These are phyloP conservation scores for Linum trigynum DNA, from an alignment of 345 rosid species.

Conservation along the genomic window DNA sequence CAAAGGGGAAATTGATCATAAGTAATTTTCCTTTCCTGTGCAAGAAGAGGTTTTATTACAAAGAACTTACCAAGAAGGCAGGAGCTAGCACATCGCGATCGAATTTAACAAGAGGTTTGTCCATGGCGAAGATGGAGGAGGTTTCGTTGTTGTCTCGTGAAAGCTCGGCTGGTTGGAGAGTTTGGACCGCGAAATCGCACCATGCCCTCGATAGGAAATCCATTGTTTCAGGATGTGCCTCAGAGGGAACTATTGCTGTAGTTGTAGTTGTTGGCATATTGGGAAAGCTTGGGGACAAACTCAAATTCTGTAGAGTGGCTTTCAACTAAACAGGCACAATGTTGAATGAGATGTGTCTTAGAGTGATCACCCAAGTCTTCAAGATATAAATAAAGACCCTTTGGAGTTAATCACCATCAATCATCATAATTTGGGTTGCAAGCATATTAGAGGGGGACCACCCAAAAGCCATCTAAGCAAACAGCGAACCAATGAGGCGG, in stretches of 20 bases:
- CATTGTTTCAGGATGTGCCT: conserved; percentile 84
- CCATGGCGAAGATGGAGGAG: conserved; percentile 36
- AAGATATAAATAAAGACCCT: conserved; percentile 5
- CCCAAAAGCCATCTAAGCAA: background rate
- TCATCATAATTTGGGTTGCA: conserved; percentile 10
- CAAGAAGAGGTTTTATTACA: no score
- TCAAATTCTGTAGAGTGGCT: background rate
- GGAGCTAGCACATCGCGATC: conserved; percentile 25
- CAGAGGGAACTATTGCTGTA: conserved; percentile 42
- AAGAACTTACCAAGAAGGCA: conserved; percentile 43
- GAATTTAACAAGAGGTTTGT: conserved; percentile 34
- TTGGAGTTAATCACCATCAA: conserved; percentile 1
- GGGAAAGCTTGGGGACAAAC: background rate
- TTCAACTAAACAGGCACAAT: conserved; percentile 9
- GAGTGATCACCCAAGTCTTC: conserved; percentile 12
- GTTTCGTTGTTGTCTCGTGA: conserved; percentile 14
- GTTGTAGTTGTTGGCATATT: conserved; percentile 32
- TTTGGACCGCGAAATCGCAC: conserved; percentile 84
- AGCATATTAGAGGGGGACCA: conserved; percentile 4
- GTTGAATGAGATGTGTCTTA: conserved; percentile 9
- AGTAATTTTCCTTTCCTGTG: no score
- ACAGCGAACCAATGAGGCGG: no score
- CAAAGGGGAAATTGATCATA: background rate
- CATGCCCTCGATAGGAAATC: conserved; percentile 80
- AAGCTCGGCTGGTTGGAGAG: conserved; percentile 46